Evolutionary conservation across 2,329 filamentous ascomycete species (phyloP), one percentile per base, ranked within the genome.

Genomic region (Aspergillus ibericus): DNA sequence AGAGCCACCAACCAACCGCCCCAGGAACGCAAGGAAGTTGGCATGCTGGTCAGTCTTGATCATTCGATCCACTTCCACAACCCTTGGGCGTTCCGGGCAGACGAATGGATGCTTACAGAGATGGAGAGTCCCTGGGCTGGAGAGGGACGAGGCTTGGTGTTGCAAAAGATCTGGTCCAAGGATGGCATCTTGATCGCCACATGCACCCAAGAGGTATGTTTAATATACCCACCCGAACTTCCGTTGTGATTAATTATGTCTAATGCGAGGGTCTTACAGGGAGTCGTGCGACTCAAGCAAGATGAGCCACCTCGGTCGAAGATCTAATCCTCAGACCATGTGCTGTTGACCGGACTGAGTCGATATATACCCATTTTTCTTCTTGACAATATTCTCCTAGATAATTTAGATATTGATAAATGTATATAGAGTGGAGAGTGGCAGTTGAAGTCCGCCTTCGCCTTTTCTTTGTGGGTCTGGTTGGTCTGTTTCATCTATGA

Each of bases 21-120:
- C n/a, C 61, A 66, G 32, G 65, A 74, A 1, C 67, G 72, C 20
- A 71, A 71, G 57, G 67, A 76, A 55, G 71, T 81, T 25, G 78
- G 79, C 8, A 81, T 82, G 78, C 81, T 82, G 77, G 80, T 82
- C 56, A 79, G 75, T 38, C 70, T 82, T 25, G 80, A 82, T 62
- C 80, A 82, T 65, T 76, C 78, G 0, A 82, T 82, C 46, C 81
- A 80, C 63, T 82, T 82, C 68, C 80, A 82, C 58, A 78, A 79
- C 54, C 78, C 80, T 18, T 69, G 75, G 56, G 75, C 73, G 3
- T 80, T 82, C 64, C 70, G 77, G 22, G 79, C 78, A 10, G 80
- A 82, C 66, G 78, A 82, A 62, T 82, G 80, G 80, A 73, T 82
- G 70, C 73, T 81, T 64, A 74, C 71, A 7, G 80, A 81, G 68